Percentiles rank a stretch among this genome's conserved stretches.
Conservation (phyloP, 1,284 basidiomycete species). For the Ustilago tritici region DNA sequence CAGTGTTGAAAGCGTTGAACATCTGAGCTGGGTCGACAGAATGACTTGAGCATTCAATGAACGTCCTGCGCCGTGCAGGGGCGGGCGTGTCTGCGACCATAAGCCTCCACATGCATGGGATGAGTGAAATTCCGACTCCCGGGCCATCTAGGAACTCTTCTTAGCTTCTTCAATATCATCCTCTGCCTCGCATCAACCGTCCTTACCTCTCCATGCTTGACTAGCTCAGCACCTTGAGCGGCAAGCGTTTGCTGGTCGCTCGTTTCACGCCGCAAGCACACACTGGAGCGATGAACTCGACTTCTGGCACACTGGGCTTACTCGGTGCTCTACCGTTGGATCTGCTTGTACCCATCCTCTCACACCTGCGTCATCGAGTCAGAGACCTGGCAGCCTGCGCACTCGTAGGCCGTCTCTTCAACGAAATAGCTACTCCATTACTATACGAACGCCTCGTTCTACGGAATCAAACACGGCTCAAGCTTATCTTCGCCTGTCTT, state of each 20-base stretch:
- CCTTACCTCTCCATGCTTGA: constrained; percentile 7
- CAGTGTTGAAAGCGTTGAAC: background rate
- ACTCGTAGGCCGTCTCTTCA: constrained; percentile 45
- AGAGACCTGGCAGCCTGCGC: constrained; percentile 58
- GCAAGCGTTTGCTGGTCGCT: constrained; percentile 22
- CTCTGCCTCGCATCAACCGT: background rate
- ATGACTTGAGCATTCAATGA: background rate
- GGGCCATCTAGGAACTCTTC: background rate
- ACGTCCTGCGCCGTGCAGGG: background rate
- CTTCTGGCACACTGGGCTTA: constrained; percentile 13
- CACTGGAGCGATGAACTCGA: constrained; percentile 1
- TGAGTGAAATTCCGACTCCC: background rate
- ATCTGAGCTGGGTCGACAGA: background rate
- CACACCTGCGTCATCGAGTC: constrained; percentile 49
- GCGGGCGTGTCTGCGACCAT: background rate
- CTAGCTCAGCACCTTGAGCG: background rate
- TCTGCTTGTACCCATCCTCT: constrained; percentile 53
- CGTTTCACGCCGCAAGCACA: background rate
- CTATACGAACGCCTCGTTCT: constrained; percentile 65
- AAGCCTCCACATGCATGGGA: constrained; percentile 32
- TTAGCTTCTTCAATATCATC: constrained; percentile 6
- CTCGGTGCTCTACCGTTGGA: constrained; percentile 58
- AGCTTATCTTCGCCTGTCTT: constrained; percentile 57
- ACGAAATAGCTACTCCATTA: constrained; percentile 45
- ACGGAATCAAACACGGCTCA: constrained; percentile 60